Percentiles rank a stretch among this genome's conserved stretches.
phyloP scores from a whole-genome alignment of 495 filamentous ascomycete species.

The Penicillium silybi region DNA sequence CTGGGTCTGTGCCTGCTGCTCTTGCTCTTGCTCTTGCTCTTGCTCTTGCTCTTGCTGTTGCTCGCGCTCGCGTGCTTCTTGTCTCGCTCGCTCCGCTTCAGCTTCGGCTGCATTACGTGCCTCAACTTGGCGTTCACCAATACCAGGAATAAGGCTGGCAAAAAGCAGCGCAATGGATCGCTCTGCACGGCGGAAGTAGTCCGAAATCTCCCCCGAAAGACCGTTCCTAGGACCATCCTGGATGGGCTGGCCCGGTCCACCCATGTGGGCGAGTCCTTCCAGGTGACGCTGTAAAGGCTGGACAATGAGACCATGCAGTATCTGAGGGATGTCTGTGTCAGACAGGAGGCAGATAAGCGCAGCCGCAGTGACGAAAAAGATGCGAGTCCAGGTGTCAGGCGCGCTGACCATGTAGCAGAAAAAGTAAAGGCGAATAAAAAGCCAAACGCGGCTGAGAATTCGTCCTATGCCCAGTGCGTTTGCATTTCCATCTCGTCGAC shows the following conservation, averaged over 20 bases:
- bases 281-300: constrained; percentile 65
- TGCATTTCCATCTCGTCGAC: constrained; percentile 36
- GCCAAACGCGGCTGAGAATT: constrained; percentile 63
- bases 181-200: constrained; percentile 61
- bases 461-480: constrained; percentile 34
- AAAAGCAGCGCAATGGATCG: constrained; percentile 77
- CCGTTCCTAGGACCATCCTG: background rate
- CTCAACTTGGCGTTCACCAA: constrained; percentile 78
- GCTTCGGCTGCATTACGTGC: constrained; percentile 61
- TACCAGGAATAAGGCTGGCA: constrained; percentile 77
- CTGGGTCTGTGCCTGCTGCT: background rate
- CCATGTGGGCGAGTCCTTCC: constrained; percentile 64
- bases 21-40: background rate
- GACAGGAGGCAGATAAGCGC: constrained; percentile 58
- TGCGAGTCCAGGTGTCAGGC: constrained; percentile 67
- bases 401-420: constrained; percentile 79
- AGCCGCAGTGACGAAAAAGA: constrained; percentile 57
- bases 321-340: constrained; percentile 61
- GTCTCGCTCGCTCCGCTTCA: constrained; percentile 46
- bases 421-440: constrained; percentile 68
- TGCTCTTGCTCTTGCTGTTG: constrained; percentile 2
- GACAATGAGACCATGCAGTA: constrained; percentile 52
- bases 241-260: constrained; percentile 15
- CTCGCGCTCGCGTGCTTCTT: constrained; percentile 6
- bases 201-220: constrained; percentile 16